Percentiles rank a stretch among this genome's conserved stretches.
Conservation (phyloP, 192 early-diverging fungal genomes). For the Borealophlyctis nickersoniae region DNA sequence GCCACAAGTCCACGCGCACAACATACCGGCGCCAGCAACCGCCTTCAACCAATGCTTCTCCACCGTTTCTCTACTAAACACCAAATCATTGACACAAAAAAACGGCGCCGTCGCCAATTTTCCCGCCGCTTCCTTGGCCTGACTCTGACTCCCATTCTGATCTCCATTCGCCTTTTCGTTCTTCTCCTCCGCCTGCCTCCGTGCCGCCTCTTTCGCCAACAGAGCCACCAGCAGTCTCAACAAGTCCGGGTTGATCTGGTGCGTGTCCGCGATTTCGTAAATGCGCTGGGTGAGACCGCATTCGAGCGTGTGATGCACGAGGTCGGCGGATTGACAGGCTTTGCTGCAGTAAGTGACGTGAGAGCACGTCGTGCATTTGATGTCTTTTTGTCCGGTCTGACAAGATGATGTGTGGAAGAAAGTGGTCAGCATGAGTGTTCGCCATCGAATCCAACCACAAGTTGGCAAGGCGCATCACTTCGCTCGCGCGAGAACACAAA, state of each 20-base stretch:
- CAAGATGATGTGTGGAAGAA: no score
- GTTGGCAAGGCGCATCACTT: no score
- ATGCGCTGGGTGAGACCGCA: constrained; percentile 30
- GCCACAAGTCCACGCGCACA: neutral
- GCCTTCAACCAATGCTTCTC: constrained; percentile 35
- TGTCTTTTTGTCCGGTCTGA: no score
- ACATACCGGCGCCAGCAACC: constrained; percentile 17
- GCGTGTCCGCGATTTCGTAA: constrained; percentile 25
- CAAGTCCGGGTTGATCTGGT: constrained; percentile 35
- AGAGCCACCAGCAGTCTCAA: constrained; percentile 29
- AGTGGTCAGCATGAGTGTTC: no score
- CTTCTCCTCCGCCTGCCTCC: constrained; percentile 17
- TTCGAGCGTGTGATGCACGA: constrained; percentile 28
- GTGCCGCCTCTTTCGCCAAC: no score
- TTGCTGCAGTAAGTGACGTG: constrained; percentile 50
- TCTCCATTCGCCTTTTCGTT: constrained; percentile 16
- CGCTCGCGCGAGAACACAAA: no score
- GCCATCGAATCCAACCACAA: no score
- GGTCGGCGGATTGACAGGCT: constrained; percentile 44
- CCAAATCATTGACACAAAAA: constrained; percentile 24
- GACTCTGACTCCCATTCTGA: constrained; percentile 7
- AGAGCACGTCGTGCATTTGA: constrained; percentile 18
- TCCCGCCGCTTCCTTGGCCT: neutral
- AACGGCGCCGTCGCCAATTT: constrained; percentile 20
- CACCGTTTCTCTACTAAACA: constrained; percentile 27